phyloP scores from a whole-genome alignment of 805 yeast species.

The Maudiozyma saulgeensis region DNA sequence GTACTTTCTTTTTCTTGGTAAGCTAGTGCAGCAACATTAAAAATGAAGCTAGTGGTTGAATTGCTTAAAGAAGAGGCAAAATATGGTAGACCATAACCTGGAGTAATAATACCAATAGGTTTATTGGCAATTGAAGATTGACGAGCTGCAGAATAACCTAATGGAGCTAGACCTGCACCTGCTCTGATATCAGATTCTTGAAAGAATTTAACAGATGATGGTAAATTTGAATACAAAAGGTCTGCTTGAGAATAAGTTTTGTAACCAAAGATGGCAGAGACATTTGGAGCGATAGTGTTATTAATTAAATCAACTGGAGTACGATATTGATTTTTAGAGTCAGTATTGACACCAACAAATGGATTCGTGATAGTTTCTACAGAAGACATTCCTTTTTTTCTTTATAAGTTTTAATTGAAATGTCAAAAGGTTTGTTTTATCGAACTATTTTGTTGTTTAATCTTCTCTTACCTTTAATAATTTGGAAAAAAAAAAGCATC shows the following conservation, averaged over 20 bases:
- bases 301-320: conserved; percentile 44
- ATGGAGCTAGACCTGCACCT: conserved; percentile 73
- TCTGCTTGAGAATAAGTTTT: conserved; percentile 55
- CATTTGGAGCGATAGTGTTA: conserved; percentile 43
- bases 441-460: too few species aligned
- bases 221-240: conserved; percentile 49
- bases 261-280: conserved; percentile 56
- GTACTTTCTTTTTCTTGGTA: conserved; percentile 45
- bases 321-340: conserved; percentile 31
- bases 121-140: conserved; percentile 22
- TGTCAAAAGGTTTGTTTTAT: too few species aligned
- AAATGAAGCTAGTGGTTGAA: conserved; percentile 45
- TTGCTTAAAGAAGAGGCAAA: conserved; percentile 39
- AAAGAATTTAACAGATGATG: conserved; percentile 7
- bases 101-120: conserved; percentile 40
- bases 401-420: too few species aligned
- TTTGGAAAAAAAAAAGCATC: too few species aligned
- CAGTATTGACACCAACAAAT: conserved; percentile 32
- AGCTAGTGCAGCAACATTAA: conserved; percentile 70
- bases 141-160: conserved; percentile 48
- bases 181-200: conserved; percentile 57
- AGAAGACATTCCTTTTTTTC: not conserved
- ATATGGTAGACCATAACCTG: conserved; percentile 57
- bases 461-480: too few species aligned
- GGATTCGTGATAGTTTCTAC: conserved; percentile 35